These are phyloP conservation scores for Hibiscus syriacus DNA, from an alignment of 345 rosid species.

Conservation along the genomic window DNA sequence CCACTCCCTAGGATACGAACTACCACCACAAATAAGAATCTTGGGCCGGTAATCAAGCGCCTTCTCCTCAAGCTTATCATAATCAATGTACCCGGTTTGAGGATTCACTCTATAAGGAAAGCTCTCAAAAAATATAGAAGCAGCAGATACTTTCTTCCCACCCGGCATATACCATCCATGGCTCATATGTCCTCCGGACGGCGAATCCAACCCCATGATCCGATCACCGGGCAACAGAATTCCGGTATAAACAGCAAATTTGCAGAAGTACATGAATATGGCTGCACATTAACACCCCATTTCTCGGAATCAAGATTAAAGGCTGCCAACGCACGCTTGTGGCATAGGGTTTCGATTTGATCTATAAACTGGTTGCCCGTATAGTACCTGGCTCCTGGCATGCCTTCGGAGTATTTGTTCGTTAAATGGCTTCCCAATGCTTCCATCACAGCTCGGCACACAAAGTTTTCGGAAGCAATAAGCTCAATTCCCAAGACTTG, in stretches of 20 bases:
- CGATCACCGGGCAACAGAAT: slow-evolving; percentile 58
- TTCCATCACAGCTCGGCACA: slow-evolving; percentile 67
- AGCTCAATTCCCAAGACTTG: slow-evolving; percentile 60
- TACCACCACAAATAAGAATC: slow-evolving; percentile 84
- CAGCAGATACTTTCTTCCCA: slow-evolving; percentile 68
- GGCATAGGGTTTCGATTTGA: slow-evolving; percentile 59
- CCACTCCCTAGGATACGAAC: slow-evolving; percentile 81
- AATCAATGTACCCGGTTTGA: slow-evolving; percentile 62
- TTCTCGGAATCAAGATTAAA: slow-evolving; percentile 44
- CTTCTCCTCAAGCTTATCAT: slow-evolving; percentile 74
- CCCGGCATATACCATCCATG: slow-evolving; percentile 66
- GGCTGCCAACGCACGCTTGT: slow-evolving; percentile 56
- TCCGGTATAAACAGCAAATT: slow-evolving; percentile 66
- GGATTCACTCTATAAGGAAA: slow-evolving; percentile 72
- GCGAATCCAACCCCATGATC: slow-evolving; percentile 71
- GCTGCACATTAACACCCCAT: slow-evolving; percentile 86
- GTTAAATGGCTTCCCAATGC: slow-evolving; percentile 76
- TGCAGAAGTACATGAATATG: slow-evolving; percentile 74
- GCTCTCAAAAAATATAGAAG: slow-evolving; percentile 80
- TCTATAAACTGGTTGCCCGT: slow-evolving; percentile 68
- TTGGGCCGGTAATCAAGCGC: slow-evolving; percentile 76
- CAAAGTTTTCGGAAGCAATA: slow-evolving; percentile 83
- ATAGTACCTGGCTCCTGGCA: slow-evolving; percentile 67
- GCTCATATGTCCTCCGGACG: slow-evolving; percentile 70
- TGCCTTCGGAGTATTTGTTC: slow-evolving; percentile 69